A percentile compares a stretch with the other conserved stretches of the same genome.
Evolutionary conservation across 73 alveolate species (phyloP).

Genomic region (Vitrella brassicaformis): DNA sequence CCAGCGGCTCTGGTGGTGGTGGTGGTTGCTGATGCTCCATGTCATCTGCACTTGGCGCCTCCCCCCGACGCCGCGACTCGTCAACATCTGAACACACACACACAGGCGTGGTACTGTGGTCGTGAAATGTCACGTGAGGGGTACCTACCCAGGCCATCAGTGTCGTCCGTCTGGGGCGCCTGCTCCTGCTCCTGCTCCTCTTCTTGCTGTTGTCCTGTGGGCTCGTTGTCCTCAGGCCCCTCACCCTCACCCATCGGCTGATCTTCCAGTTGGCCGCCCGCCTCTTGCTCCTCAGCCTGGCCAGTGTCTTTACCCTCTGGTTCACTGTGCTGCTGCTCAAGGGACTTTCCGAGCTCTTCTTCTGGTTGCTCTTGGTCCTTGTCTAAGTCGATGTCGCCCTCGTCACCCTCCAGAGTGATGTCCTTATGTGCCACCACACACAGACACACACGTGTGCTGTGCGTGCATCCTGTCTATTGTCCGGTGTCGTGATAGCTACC

Average conservation of each 20-base stretch:
- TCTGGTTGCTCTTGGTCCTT: neutral
- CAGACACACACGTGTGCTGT: neutral
- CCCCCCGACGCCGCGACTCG: no score
- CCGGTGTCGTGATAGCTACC: neutral
- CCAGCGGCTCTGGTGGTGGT: no score
- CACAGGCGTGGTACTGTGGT: no score
- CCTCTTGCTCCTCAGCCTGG: neutral
- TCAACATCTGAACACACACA: no score
- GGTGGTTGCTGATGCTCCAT: no score
- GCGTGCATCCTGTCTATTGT: neutral
- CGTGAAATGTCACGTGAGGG: no score
- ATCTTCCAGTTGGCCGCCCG: neutral
- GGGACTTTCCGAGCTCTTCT: no score
- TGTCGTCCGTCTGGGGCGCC: no score
- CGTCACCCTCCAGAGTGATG: neutral
- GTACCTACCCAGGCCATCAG: no score
- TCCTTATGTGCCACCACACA: neutral
- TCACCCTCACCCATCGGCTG: neutral
- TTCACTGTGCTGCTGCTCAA: no score
- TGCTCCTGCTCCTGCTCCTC: neutral
- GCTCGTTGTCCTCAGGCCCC: no score
- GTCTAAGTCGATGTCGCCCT: neutral
- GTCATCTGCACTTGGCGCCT: no score
- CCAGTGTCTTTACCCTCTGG: neutral
- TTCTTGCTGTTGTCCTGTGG: neutral